A percentile compares a stretch with the other conserved stretches of the same genome.
phyloP scores from a whole-genome alignment of 331 rosid species.

The Pyracantha coccinea region DNA sequence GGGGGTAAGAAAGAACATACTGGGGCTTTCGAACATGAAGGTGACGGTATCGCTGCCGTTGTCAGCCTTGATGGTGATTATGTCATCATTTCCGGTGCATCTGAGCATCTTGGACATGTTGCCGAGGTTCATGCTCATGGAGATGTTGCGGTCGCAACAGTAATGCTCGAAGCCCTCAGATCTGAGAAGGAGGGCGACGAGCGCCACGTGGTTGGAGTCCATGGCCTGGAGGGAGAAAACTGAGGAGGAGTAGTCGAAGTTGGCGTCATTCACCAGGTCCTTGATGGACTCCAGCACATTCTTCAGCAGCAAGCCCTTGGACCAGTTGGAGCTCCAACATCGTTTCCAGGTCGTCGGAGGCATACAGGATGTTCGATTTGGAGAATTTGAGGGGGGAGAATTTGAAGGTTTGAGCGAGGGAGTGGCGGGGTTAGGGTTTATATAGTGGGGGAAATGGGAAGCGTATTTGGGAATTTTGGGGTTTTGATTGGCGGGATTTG shows the following conservation, averaged over 20 bases:
- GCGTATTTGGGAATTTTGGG: not conserved
- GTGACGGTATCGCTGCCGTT: conserved; percentile 83
- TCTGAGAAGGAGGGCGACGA: conserved; percentile 77
- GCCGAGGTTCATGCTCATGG: conserved; percentile 83
- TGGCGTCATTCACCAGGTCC: conserved; percentile 87
- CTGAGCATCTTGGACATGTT: conserved; percentile 87
- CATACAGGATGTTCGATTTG: conserved; percentile 11
- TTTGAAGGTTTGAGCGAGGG: not conserved
- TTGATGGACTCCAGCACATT: conserved; percentile 77
- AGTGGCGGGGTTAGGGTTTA: not conserved
- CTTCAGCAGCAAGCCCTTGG: conserved; percentile 80
- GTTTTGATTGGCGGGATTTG: conserved; percentile 22
- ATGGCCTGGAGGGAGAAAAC: conserved; percentile 98
- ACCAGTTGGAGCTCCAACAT: conserved; percentile 90
- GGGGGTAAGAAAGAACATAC: conserved; percentile 21
- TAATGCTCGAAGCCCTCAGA: conserved; percentile 93
- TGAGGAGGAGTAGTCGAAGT: conserved; percentile 90
- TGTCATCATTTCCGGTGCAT: conserved; percentile 89
- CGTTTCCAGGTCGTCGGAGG: not conserved
- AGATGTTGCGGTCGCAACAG: conserved; percentile 77
- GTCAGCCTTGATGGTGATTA: conserved; percentile 80
- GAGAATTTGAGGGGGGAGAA: not conserved
- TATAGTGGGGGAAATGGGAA: not conserved
- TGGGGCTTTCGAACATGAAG: conserved; percentile 96
- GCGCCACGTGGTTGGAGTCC: conserved; percentile 95